Evolutionary conservation across 2,329 filamentous ascomycete genomes (phyloP).

Genomic region (Aspergillus amoenus): DNA sequence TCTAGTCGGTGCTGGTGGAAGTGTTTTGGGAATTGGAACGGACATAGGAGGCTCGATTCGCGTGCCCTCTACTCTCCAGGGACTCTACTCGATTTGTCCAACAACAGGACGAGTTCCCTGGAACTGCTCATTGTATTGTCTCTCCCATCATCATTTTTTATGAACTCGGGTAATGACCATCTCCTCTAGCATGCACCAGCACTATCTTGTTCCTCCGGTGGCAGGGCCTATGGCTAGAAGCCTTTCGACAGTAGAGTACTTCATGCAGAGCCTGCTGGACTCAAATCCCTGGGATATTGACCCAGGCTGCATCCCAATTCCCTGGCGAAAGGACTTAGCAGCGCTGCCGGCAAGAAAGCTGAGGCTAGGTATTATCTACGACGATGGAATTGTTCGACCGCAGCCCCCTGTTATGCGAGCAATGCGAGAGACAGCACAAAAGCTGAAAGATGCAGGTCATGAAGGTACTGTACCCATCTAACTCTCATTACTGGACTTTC

Average conservation of each 20-base stretch:
- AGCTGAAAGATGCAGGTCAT: conserved; percentile 56
- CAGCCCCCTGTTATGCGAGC: conserved; percentile 61
- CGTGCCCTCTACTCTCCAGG: conserved; percentile 52
- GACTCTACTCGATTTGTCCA: conserved; percentile 45
- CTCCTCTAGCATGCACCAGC: conserved; percentile 44
- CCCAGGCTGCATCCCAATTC: conserved; percentile 40
- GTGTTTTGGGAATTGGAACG: conserved; percentile 53
- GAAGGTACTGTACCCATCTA: conserved; percentile 32
- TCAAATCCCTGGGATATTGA: conserved; percentile 34
- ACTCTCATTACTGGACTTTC: neutral
- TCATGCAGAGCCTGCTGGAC: conserved; percentile 26
- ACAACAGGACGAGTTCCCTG: conserved; percentile 30
- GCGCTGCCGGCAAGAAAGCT: conserved; percentile 44
- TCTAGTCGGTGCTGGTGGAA: conserved; percentile 50
- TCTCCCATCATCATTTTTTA: neutral
- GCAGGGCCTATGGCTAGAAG: conserved; percentile 28
- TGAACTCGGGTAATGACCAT: conserved; percentile 15
- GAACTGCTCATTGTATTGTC: conserved; percentile 23
- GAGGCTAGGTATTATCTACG: conserved; percentile 59
- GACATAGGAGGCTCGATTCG: conserved; percentile 57
- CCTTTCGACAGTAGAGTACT: conserved; percentile 26
- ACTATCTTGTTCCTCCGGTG: conserved; percentile 29
- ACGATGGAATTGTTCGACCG: conserved; percentile 59
- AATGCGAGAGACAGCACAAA: conserved; percentile 51
- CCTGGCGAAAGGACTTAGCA: conserved; percentile 26